Evolutionary conservation across 805 yeast species (phyloP).

Genomic region (Alloascoidea africana): DNA sequence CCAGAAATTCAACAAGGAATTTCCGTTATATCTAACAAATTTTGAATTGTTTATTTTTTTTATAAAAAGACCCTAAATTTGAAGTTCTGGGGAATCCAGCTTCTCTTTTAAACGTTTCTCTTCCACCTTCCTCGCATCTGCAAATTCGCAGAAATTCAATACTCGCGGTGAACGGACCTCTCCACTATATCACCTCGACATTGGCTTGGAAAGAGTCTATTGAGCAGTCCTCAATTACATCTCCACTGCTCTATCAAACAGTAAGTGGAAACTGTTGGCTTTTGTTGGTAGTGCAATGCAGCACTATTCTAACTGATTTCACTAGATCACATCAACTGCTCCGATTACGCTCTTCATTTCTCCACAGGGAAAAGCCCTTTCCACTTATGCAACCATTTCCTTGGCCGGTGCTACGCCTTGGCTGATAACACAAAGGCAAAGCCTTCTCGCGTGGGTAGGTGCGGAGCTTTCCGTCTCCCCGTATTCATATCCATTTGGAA

Average conservation of each 20-base stretch:
- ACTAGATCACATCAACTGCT: slow-evolving; percentile 14
- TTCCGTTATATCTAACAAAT: too few species aligned
- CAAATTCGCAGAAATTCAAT: background rate
- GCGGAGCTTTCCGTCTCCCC: slow-evolving; percentile 15
- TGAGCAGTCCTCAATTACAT: background rate
- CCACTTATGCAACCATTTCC: slow-evolving; percentile 22
- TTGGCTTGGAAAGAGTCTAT: too few species aligned
- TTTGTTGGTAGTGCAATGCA: background rate
- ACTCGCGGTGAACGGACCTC: background rate
- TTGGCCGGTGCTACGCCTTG: slow-evolving; percentile 25
- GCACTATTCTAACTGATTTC: background rate
- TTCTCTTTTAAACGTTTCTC: background rate
- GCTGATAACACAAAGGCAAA: slow-evolving; percentile 23
- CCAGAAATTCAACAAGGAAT: too few species aligned
- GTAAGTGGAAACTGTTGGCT: slow-evolving; percentile 1
- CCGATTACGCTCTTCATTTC: slow-evolving; percentile 15
- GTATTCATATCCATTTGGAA: slow-evolving; percentile 6
- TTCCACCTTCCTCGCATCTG: background rate
- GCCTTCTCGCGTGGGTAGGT: slow-evolving; percentile 32
- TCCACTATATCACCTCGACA: background rate
- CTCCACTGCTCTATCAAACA: slow-evolving; percentile 18
- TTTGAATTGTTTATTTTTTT: too few species aligned
- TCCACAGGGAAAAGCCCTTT: slow-evolving; percentile 8
- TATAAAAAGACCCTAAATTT: too few species aligned
- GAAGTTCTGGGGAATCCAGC: slow-evolving; percentile 1